Evolutionary conservation across 768 basidiomycete species (phyloP), one percentile per base, ranked within the genome.

Genomic region (Leccinum boreale): DNA sequence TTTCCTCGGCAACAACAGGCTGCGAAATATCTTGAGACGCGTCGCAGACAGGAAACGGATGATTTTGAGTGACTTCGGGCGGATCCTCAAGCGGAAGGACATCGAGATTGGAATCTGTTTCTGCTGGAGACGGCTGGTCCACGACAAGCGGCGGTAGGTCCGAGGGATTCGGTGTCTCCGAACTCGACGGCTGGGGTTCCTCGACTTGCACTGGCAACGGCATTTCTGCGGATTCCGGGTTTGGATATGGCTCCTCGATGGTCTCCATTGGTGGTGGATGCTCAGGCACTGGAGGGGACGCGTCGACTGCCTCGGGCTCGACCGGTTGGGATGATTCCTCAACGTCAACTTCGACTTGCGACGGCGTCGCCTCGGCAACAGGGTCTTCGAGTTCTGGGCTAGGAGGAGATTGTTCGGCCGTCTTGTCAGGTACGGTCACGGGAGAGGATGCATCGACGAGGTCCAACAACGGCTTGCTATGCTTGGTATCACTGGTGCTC

Each of bases 401-500:
- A 44, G 42, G 42, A 19, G 42, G 10, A 44, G 42, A 11, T 19
- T 11, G 42, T 10, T 5, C 11, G 19, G 19, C 42, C 9, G 39
- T 42, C 39, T 12, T 4, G 42, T 11, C 19, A 19, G 19, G 42
- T 11, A 44, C 5, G 42, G n/a, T 11, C 3, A 45, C 28, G 17
- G 23, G 44, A n/a, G 62, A 11, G 0, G 31, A 52, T 19, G 44
- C 50, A 42, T 63, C 64, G 53, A 44, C 33, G 1, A 46, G 47
- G 42, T 59, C 56, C 42, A 19, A 19, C 42, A 44, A 11, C 6
- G 5, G 14, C 12, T 9, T 42, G 4, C 6, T n/a, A 29, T 9
- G 47, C 15, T 60, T 62, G 3, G 47, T 58, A 29, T 59, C 60
- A 8, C 57, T 59, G 28, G 55, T n/a, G 47, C 61, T 67, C 57